Conservation (phyloP, 805 yeast genomes). For the Priceomyces medius region DNA sequence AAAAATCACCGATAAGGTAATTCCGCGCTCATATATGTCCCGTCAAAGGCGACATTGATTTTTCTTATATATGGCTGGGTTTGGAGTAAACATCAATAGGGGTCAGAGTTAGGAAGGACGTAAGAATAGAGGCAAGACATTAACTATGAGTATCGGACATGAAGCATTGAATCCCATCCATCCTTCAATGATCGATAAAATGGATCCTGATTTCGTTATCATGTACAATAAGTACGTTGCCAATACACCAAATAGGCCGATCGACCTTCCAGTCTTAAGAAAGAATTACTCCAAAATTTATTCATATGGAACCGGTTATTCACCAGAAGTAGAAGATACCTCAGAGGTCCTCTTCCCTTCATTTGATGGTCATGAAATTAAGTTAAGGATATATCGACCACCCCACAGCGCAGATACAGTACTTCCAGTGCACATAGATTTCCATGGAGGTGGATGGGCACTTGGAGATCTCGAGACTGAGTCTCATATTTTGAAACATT, state of each 20-base stretch:
- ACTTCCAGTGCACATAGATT: slow-evolving; percentile 30
- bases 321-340: slow-evolving; percentile 20
- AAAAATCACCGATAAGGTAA: neutral
- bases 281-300: slow-evolving; percentile 37
- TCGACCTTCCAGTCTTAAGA: slow-evolving; percentile 25
- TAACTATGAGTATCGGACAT: slow-evolving; percentile 12
- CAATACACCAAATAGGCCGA: slow-evolving; percentile 25
- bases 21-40: neutral
- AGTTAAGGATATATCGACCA: slow-evolving; percentile 28
- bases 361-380: slow-evolving; percentile 17
- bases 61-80: neutral
- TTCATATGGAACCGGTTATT: slow-evolving; percentile 31
- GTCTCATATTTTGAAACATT: slow-evolving; percentile 24
- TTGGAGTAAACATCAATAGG: neutral
- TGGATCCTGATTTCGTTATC: slow-evolving; percentile 37
- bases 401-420: slow-evolving; percentile 15
- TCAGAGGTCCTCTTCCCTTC: slow-evolving; percentile 29
- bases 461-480: slow-evolving; percentile 30
- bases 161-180: slow-evolving; percentile 24
- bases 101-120: neutral
- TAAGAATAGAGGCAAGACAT: neutral
- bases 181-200: slow-evolving; percentile 19
- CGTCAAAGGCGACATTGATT: neutral
- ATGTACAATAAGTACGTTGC: slow-evolving; percentile 29
- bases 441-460: slow-evolving; percentile 37